phyloP scores from a whole-genome alignment of 257 asterid genomes.

The Scutellaria minor region DNA sequence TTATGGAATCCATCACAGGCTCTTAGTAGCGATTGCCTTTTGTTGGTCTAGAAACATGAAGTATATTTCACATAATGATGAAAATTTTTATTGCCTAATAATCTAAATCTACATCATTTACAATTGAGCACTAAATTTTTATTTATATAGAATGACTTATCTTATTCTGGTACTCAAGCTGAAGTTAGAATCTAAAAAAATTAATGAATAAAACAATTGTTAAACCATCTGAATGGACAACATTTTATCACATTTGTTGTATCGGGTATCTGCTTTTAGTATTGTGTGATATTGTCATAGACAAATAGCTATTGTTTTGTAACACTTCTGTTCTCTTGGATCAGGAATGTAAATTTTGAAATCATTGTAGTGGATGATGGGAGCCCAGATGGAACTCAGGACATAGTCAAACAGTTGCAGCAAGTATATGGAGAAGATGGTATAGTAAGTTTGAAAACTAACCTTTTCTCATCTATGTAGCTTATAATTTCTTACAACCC shows the following conservation, averaged over 20 bases:
- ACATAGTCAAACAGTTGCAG: constrained; percentile 86
- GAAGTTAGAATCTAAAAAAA: not conserved
- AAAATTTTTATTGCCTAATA: not conserved
- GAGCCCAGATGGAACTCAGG: constrained; percentile 99
- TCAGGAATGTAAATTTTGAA: constrained; percentile 86
- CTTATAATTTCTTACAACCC: not conserved
- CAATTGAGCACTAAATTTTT: constrained; percentile 40
- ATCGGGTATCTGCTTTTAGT: not conserved
- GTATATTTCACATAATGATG: not conserved
- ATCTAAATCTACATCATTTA: not conserved
- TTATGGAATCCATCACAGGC: not conserved
- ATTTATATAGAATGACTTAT: not conserved
- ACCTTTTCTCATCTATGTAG: constrained; percentile 18
- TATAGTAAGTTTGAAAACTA: constrained; percentile 57
- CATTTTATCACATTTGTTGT: not conserved
- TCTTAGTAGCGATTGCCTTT: not conserved
- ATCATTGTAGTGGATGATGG: constrained; percentile 97
- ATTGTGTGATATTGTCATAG: not conserved
- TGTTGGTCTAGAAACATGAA: constrained; percentile 4
- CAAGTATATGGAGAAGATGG: constrained; percentile 85
- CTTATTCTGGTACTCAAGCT: not conserved
- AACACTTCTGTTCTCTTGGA: constrained; percentile 32
- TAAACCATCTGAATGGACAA: not conserved
- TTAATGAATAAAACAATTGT: not conserved
- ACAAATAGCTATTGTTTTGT: constrained; percentile 21